Conservation (phyloP, 2,329 filamentous ascomycete genomes). For the Fusarium sororula region DNA sequence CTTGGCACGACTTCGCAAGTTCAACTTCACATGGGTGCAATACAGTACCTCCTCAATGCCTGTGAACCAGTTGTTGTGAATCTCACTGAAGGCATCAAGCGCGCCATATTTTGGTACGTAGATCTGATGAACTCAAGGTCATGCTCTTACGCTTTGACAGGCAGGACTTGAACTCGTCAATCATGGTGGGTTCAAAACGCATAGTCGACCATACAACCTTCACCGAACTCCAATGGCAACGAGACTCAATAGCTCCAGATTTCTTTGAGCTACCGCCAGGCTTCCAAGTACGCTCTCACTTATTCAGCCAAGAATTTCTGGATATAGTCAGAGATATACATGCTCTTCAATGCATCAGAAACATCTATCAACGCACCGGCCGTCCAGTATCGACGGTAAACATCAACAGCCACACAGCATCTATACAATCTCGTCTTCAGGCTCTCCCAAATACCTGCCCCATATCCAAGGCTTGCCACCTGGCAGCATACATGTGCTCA, state of each 20-base stretch:
- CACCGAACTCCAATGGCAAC: conserved; percentile 51
- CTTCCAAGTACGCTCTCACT: conserved; percentile 39
- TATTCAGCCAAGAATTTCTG: conserved; percentile 45
- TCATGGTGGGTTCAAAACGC: conserved; percentile 51
- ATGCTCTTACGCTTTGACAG: conserved; percentile 31
- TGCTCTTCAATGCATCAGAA: conserved; percentile 51
- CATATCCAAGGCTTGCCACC: conserved; percentile 47
- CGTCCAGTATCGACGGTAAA: conserved; percentile 42
- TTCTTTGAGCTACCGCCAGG: conserved; percentile 48
- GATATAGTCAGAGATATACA: conserved; percentile 51
- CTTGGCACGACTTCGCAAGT: conserved; percentile 49
- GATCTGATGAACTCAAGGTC: rapidly evolving
- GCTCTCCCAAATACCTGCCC: conserved; percentile 33
- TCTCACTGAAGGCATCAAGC: conserved; percentile 53
- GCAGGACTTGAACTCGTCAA: conserved; percentile 54
- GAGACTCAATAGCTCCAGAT: conserved; percentile 45
- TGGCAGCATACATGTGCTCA: conserved; percentile 54
- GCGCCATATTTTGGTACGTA: conserved; percentile 51
- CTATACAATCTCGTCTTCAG: conserved; percentile 52
- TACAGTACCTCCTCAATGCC: conserved; percentile 47
- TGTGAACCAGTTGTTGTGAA: conserved; percentile 42
- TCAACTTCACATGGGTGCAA: conserved; percentile 53
- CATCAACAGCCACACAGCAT: conserved; percentile 54
- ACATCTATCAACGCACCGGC: conserved; percentile 23
- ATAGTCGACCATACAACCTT: conserved; percentile 54